Conservation (phyloP, 2,329 filamentous ascomycete genomes). For the Botryosphaeria dothidea region DNA sequence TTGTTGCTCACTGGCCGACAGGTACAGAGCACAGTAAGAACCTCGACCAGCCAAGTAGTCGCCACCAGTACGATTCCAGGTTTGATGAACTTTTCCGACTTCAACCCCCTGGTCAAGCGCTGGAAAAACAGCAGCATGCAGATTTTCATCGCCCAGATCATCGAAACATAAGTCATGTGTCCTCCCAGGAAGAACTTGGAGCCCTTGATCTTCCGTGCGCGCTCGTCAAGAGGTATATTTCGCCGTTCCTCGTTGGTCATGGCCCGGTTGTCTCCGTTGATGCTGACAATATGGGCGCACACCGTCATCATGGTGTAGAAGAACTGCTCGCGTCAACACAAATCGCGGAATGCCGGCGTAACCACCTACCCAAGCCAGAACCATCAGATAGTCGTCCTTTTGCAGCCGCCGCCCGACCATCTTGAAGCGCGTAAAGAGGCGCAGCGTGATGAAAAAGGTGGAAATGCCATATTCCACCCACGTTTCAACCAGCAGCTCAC, state of each 20-base stretch:
- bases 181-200: constrained; percentile 41
- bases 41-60: constrained; percentile 28
- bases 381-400: constrained; percentile 39
- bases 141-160: constrained; percentile 45
- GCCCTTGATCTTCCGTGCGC: constrained; percentile 31
- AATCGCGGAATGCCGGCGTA: background rate
- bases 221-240: constrained; percentile 31
- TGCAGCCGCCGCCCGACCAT: constrained; percentile 37
- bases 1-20: constrained; percentile 37
- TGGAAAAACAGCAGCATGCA: constrained; percentile 46
- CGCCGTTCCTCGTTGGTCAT: constrained; percentile 35
- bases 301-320: constrained; percentile 26
- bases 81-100: constrained; percentile 38
- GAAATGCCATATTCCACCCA: constrained; percentile 40
- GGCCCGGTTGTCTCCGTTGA: constrained; percentile 31
- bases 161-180: constrained; percentile 35
- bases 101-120: constrained; percentile 37
- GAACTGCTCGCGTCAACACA: background rate
- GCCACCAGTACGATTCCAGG: constrained; percentile 36
- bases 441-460: constrained; percentile 31
- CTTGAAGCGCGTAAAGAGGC: constrained; percentile 36
- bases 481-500: constrained; percentile 30
- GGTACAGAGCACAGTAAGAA: constrained; percentile 24
- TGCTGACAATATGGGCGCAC: constrained; percentile 30
- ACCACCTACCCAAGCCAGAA: constrained; percentile 30